Evolutionary conservation across 805 yeast species (phyloP), one percentile per base, ranked within the genome.

Genomic region (Wickerhamiella shivajii): DNA sequence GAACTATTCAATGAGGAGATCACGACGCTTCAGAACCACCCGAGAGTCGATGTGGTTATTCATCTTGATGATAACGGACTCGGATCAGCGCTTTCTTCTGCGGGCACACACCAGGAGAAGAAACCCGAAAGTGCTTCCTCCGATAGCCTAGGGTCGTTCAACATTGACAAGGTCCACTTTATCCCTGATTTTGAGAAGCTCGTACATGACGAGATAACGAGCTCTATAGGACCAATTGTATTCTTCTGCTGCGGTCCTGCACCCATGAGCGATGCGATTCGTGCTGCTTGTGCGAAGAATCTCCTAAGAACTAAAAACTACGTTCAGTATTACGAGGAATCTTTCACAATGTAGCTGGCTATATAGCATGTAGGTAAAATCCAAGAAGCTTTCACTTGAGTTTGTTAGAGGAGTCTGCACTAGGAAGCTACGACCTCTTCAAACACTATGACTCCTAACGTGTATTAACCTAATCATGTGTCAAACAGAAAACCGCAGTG

Each of bases 251-350:
- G 84, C 57, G 84, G 83, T 5, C 77, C 74, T 30, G 64, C 70
- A 21, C 34, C 51, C 4, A 64, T 74, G 64, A 72, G 64, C 42
- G 84, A 74, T 45, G 62, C 56, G 2, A 43, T 72, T 14, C 63
- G 87, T 47, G 48, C 56, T 24, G 50, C 64, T 3, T 65, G 73
- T 3, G 59, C 66, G 0, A 42, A 55, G 10, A 52, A 60, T 28
- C 50, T 74, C 19, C 52, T 53, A 9, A 40, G 52, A 18, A 53
- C 61, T 16, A 52, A 56, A 2, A 58, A 64, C 31, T 58, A 76
- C 32, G 63, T 78, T n/a, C 81, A 76, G 38, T 70, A 69, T 46
- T 69, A 60, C 48, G 90, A 79, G 49, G 83, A 77, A 49, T 56
- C 74, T 29, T 81, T 76, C 55, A 60, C 29, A 3, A 31, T 31